A percentile compares a stretch with the other conserved stretches of the same genome.
Evolutionary conservation across 2,329 filamentous ascomycete species (phyloP).

Genomic region (Fusarium illudens): DNA sequence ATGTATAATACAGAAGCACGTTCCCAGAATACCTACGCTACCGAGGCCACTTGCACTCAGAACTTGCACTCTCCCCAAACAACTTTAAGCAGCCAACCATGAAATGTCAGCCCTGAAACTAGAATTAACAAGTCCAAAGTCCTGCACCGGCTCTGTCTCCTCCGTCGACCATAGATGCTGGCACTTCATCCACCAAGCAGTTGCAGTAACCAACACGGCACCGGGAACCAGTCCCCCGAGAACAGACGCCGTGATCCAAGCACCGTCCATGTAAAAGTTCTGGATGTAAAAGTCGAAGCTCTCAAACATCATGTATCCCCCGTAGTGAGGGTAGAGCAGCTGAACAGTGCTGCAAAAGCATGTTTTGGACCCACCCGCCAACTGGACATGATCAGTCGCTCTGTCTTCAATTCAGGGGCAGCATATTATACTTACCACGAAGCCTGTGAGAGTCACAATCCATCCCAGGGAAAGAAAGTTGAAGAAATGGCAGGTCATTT

Average conservation of each 20-base stretch:
- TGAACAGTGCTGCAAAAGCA: background rate
- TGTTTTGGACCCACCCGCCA: background rate
- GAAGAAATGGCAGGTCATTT: accelerated
- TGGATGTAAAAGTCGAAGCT: background rate
- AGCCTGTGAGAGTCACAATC: background rate
- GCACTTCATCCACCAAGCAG: background rate
- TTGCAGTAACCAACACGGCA: background rate
- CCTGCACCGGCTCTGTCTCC: background rate
- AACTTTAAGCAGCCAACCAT: background rate
- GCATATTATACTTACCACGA: background rate
- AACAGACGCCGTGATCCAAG: background rate
- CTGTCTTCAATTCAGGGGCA: background rate
- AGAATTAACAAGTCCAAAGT: no score
- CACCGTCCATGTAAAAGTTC: background rate
- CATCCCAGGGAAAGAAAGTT: background rate
- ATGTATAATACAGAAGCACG: background rate
- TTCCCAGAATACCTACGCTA: background rate
- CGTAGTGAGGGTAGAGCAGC: background rate
- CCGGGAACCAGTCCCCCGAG: background rate
- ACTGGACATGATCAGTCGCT: background rate
- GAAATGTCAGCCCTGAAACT: background rate
- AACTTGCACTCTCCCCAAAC: background rate
- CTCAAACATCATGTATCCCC: background rate
- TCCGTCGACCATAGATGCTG: background rate
- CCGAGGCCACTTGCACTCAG: background rate